Base-by-base conservation (phyloP, 2,329 filamentous ascomycete genomes). In the Calonectria pauciramosa region DNA sequence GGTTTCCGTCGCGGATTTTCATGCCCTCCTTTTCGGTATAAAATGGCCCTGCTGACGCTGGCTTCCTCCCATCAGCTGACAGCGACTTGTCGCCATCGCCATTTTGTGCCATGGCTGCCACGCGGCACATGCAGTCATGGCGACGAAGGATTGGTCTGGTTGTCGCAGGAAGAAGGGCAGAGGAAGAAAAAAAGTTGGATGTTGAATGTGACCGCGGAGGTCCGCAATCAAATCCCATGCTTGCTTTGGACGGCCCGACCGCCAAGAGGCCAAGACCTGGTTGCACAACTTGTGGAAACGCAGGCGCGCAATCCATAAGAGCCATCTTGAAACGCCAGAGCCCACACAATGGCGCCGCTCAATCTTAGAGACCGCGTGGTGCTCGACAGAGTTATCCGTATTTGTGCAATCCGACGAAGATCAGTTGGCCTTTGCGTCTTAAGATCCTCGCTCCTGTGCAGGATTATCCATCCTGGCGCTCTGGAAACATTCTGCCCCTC, bases 361-460 rank as follows among this genome's bases (percentile, higher is more conserved):
- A 80, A 80, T 80, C 59, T 80, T 76, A 72, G 72, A 54, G 59
- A 30, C 41, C 54, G 54, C 26, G 38, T 28, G n/a, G 41, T 56
- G 34, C 36, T 67, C 56, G 52, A 68, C 69, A 77, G 73, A 60
- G 76, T 74, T 67, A 51, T 41, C 69, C 32, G 28, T 23, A 59
- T 64, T 70, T 51, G 74, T 68, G 36, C 59, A 51, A 56, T 28
- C n/a, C 2, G 26, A 34, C 18, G 34, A 49, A 56, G 36, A 73
- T 77, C 73, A 32, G 67, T 69, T 71, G 63, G 44, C 49, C 74
- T 64, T 68, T 68, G 60, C 52, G 38, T 66, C 38, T 66, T 26
- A 36, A 47, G 51, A 71, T 65, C 56, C 56, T 72, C 68, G 52
- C 20, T 54, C 52, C 11, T 26, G 16, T 32, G 38, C 63, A 44